Evolutionary conservation across 768 basidiomycete genomes (phyloP).

Genomic region (Daedaleopsis sinensis): DNA sequence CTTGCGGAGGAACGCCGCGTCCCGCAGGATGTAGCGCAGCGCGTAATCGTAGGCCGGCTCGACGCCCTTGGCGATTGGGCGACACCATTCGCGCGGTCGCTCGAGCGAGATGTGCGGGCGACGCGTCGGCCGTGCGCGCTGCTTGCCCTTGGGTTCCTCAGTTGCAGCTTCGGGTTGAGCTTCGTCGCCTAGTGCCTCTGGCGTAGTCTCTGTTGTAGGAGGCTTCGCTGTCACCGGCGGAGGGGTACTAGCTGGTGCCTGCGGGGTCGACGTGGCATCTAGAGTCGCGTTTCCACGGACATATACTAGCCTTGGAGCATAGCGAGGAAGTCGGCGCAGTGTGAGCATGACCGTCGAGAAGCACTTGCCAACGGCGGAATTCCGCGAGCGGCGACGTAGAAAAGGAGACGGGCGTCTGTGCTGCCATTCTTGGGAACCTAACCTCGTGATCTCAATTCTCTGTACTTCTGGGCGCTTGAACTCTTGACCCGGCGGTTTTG

Average conservation of each 20-base stretch:
- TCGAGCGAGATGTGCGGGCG: slow-evolving; percentile 56
- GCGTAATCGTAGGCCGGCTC: slow-evolving; percentile 88
- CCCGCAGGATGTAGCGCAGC: slow-evolving; percentile 64
- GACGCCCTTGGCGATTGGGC: slow-evolving; percentile 61
- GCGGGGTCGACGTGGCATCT: slow-evolving; percentile 6
- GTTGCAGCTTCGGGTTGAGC: not conserved
- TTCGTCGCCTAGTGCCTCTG: not conserved
- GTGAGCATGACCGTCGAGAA: slow-evolving; percentile 24
- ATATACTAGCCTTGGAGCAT: slow-evolving; percentile 15
- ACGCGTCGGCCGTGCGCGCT: slow-evolving; percentile 29
- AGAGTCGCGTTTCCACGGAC: slow-evolving; percentile 29
- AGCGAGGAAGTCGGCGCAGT: slow-evolving; percentile 26
- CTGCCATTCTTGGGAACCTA: not conserved
- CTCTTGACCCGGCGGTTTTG: too few relatives aligned
- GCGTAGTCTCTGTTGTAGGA: not conserved
- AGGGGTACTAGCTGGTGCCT: slow-evolving; percentile 14
- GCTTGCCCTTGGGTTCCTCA: slow-evolving; percentile 10
- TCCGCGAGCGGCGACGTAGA: too few relatives aligned
- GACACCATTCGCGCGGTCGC: slow-evolving; percentile 63
- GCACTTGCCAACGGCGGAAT: not conserved
- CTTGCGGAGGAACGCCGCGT: slow-evolving; percentile 53
- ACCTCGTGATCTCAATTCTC: too few relatives aligned
- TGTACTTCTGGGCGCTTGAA: too few relatives aligned
- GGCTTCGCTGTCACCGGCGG: slow-evolving; percentile 17
- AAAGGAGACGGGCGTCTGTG: not conserved